These are phyloP conservation scores for Leptographium galeiforme DNA, from an alignment of 2,329 filamentous ascomycete species.

Conservation along the genomic window DNA sequence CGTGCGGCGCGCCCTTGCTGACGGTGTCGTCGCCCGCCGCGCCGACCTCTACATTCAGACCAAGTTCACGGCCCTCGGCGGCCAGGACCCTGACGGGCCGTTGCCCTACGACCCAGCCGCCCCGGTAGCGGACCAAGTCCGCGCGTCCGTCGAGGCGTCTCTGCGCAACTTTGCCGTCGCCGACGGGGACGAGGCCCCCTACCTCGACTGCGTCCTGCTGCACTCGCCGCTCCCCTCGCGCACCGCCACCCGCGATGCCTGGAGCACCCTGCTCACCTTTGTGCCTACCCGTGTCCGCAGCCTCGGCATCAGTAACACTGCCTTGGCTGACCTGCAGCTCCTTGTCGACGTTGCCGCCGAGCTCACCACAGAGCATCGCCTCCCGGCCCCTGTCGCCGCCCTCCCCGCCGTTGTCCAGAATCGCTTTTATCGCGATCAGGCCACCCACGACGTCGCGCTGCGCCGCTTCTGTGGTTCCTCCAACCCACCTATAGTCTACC, in stretches of 20 bases:
- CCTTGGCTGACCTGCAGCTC: conserved; percentile 38
- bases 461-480: conserved; percentile 33
- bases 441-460: conserved; percentile 42
- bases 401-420: conserved; percentile 58
- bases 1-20: conserved; percentile 44
- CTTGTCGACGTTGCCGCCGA: conserved; percentile 25
- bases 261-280: conserved; percentile 51
- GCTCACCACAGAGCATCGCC: background rate
- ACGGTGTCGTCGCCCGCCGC: conserved; percentile 37
- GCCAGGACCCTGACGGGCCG: conserved; percentile 37
- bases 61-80: conserved; percentile 58
- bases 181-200: conserved; percentile 19
- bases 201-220: conserved; percentile 65
- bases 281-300: conserved; percentile 50
- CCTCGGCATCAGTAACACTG: conserved; percentile 66
- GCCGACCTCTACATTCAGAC: conserved; percentile 62
- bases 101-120: conserved; percentile 48
- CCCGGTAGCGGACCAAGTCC: conserved; percentile 50
- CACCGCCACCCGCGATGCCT: conserved; percentile 45
- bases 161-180: conserved; percentile 43
- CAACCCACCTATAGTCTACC: conserved; percentile 26
- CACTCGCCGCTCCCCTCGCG: conserved; percentile 39
- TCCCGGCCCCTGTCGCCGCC: background rate
- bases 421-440: conserved; percentile 42
- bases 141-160: conserved; percentile 53